Conservation (phyloP, 805 yeast genomes). For the Soucietia sequanensis region DNA sequence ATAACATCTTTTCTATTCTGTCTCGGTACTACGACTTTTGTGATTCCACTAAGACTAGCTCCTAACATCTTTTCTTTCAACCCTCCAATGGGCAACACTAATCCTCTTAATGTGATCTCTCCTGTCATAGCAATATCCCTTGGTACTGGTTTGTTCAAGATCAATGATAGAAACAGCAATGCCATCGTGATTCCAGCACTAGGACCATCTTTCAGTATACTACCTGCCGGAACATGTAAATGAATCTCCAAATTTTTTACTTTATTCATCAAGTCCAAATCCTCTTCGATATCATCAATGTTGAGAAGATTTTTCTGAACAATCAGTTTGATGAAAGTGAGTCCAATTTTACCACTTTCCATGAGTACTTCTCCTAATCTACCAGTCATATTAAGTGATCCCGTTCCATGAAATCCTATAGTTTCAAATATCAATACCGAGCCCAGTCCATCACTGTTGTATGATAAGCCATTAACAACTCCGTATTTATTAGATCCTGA, state of each 20-base stretch:
- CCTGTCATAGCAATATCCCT: conserved; percentile 78
- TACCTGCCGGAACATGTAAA: conserved; percentile 50
- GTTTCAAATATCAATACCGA: conserved; percentile 78
- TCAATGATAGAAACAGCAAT: conserved; percentile 42
- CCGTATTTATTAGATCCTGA: conserved; percentile 57
- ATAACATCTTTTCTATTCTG: conserved; percentile 68
- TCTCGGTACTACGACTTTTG: conserved; percentile 65
- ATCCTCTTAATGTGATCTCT: conserved; percentile 76
- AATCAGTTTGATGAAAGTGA: conserved; percentile 67
- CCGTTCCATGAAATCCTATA: conserved; percentile 52
- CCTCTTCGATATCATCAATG: conserved; percentile 24
- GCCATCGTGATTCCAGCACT: conserved; percentile 52
- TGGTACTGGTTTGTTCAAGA: conserved; percentile 44
- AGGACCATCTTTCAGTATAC: conserved; percentile 48
- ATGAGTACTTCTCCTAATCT: conserved; percentile 76
- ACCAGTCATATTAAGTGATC: conserved; percentile 68
- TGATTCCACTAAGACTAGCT: conserved; percentile 63
- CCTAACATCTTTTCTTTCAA: conserved; percentile 74
- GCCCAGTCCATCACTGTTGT: conserved; percentile 85
- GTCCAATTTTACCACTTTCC: conserved; percentile 79
- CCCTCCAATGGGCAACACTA: conserved; percentile 81
- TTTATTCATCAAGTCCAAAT: conserved; percentile 34
- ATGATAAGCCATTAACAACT: conserved; percentile 83
- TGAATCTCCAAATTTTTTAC: conserved; percentile 58
- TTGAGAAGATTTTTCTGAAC: conserved; percentile 31